These are phyloP conservation scores for Prunus mongolica DNA, from an alignment of 306 rosid genomes.

Conservation along the genomic window DNA sequence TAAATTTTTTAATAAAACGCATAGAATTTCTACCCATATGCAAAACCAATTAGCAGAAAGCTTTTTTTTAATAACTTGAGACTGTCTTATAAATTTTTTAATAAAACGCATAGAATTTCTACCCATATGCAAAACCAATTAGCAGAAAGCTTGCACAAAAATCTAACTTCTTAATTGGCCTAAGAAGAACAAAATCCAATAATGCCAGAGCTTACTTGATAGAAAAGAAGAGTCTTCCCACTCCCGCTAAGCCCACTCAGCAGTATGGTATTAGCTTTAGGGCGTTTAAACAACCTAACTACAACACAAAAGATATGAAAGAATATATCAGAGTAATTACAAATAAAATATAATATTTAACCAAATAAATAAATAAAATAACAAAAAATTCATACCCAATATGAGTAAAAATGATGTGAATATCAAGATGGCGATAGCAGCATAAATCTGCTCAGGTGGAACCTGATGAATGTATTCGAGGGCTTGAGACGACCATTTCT, in stretches of 20 bases:
- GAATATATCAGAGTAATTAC: neutral
- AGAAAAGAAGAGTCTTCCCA: constrained; percentile 80
- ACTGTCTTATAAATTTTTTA: too few species aligned
- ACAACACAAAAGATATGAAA: constrained; percentile 17
- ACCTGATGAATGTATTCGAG: constrained; percentile 33
- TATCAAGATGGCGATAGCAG: constrained; percentile 43
- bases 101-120: neutral
- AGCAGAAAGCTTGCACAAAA: neutral
- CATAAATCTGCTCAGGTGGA: constrained; percentile 60
- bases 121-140: neutral
- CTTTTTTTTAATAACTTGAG: too few species aligned
- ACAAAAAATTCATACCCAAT: constrained; percentile 20
- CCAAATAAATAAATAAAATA: neutral
- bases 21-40: neutral
- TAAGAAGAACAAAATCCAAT: neutral
- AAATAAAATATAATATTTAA: too few species aligned
- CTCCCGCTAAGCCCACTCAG: constrained; percentile 78
- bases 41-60: neutral
- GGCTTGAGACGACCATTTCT: constrained; percentile 30
- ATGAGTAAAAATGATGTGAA: constrained; percentile 48
- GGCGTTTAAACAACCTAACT: constrained; percentile 70
- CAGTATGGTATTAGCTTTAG: constrained; percentile 63
- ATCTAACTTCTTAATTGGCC: neutral
- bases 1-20: neutral
- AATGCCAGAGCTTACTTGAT: constrained; percentile 47